Base-by-base conservation (phyloP, 2,329 filamentous ascomycete genomes). In the Sarocladium kiliense region DNA sequence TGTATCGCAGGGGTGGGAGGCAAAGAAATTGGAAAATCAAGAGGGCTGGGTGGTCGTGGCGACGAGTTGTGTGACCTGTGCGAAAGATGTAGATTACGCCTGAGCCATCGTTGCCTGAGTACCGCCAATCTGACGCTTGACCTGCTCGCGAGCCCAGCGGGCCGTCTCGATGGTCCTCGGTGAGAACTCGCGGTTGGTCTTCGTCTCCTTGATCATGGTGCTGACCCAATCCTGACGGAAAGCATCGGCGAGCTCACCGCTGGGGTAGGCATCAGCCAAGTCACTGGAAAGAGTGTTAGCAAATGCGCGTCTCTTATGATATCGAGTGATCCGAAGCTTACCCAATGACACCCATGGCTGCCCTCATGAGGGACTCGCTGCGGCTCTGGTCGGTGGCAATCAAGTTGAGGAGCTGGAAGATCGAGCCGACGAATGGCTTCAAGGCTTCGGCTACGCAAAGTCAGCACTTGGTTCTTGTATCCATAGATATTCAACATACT, bases 271-370 rank as follows among this genome's bases (percentile, higher is more conserved):
- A 66, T 97, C 93, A 50, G 93, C 91, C 60, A 99, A 81, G 68
- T 99, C 94, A 76, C 93, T 96, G 41, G 61, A 44, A 21, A 6
- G 27, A 26, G 6, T 14, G 67, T 79, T 68, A 82, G 72, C 55
- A 45, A 36, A 25, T 32, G 60, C 57, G 53, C 53, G 39, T 57
- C 37, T 19, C 16, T 14, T 9, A 44, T 21, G 21, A 6, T 32
- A 36, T 10, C n/a, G 10, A 26, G 55, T 18, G 58, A 53, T 39
- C 3, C 12, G 50, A 14, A 18, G 74, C 86, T 69, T 82, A 96
- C 91, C 92, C 94, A 74, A 99, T 89, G 55, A 97, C 92, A 71
- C 94, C 94, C 90, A 97, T 97, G 9, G 89, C 84, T n/a, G 93
- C 89, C 63, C 94, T 84, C 80, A 97, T 87, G 50, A 99, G 79